Base-by-base conservation (phyloP, 345 rosid genomes). In the Fremontodendron californicum region DNA sequence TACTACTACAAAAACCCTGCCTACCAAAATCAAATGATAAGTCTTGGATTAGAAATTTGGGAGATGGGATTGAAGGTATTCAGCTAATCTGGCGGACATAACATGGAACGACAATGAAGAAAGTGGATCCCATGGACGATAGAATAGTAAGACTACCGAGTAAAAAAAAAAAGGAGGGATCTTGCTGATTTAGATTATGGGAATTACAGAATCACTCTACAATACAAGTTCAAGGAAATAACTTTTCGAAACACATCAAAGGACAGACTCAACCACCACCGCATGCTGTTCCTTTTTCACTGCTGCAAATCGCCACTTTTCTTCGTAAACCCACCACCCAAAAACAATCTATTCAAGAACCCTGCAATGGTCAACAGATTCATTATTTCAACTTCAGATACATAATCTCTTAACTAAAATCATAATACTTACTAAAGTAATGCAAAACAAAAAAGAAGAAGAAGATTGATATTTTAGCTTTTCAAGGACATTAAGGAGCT, bases 181-280 rank as follows among this genome's bases (percentile, higher is more conserved):
- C 48, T 40, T 58, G 5, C 37, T n/a, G 60, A 55, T 0, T 73
- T 27, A 9, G 64, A 75, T 54, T 10, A 6, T 39, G 33, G 33
- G 15, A 66, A 58, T 86, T 89, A 92, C 90, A 92, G 93, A 83
- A 92, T 92, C 67, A 92, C 96, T 78, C 89, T 82, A 61, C 94
- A 92, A 68, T 89, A 90, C 18, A 92, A 80, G 81, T 88, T 90
- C 85, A 86, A 75, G 48, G 89, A 88, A 78, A 87, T 73, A 73
- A 89, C 86, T 86, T 84, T 88, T 39, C 87, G 85, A 81, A 79
- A 83, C 35, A 90, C 91, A 33, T 89, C 93, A 79, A 89, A 82
- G 46, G 87, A 84, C 29, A 86, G 91, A 81, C 76, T 88, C 21
- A 88, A 62, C 86, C 89, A 85, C 96, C 96, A 88, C 91, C 86